These are phyloP conservation scores for Chlorella variabilis DNA, from an alignment of 163 green algal species.

Conservation along the genomic window DNA sequence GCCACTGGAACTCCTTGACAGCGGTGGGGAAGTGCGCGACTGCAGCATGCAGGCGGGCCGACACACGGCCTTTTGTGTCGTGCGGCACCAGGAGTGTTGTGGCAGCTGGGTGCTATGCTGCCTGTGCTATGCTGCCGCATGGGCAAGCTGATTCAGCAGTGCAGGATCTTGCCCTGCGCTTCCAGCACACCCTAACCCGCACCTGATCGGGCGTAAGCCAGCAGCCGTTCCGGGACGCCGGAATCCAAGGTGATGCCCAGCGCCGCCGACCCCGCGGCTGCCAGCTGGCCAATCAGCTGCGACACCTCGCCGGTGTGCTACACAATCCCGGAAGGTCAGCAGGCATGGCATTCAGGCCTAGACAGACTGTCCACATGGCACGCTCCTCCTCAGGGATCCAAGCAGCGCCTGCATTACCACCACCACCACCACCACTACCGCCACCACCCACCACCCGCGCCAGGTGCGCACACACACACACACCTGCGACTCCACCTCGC, in stretches of 20 bases:
- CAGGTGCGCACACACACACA: no score
- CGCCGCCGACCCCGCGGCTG: slow-evolving; percentile 63
- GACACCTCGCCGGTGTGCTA: slow-evolving; percentile 71
- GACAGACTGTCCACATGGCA: not conserved
- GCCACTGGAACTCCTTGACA: slow-evolving; percentile 98
- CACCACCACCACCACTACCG: no score
- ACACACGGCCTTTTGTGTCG: no score
- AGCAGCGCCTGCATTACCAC: no score
- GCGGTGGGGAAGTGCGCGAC: slow-evolving; percentile 98
- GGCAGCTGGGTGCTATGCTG: no score
- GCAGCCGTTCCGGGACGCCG: slow-evolving; percentile 78
- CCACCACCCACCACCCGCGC: no score
- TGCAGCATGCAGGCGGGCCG: not conserved
- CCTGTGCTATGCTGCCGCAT: no score
- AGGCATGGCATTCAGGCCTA: not conserved
- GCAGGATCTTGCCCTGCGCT: no score
- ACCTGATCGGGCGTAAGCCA: slow-evolving; percentile 84
- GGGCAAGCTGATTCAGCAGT: no score
- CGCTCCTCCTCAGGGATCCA: no score
- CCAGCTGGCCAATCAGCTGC: slow-evolving; percentile 83
- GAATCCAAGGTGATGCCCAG: slow-evolving; percentile 74
- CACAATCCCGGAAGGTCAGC: not conserved
- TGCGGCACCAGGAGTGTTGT: not conserved
- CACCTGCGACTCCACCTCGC: slow-evolving; percentile 82
- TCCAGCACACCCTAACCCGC: no score